Conservation (phyloP, 306 rosid species). For the Trifolium repens region DNA sequence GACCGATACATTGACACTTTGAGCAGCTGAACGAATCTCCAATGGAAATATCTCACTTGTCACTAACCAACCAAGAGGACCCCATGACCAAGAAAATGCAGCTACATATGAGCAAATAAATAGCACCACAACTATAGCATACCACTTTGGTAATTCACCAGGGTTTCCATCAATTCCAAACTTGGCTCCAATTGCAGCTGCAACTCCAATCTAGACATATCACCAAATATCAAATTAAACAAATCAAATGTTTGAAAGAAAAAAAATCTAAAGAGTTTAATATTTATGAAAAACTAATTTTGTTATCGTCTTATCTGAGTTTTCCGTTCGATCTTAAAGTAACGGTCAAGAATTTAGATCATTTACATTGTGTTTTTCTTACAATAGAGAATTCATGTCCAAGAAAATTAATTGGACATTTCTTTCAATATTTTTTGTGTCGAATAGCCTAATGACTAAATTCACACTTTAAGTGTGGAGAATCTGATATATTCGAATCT, state of each 20-base stretch:
- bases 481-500: no score
- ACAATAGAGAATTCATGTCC: no score
- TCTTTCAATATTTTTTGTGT: no score
- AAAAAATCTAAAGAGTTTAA: neutral
- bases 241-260: neutral
- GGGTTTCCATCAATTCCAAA: slow-evolving; percentile 22
- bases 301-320: no score
- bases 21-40: slow-evolving; percentile 10
- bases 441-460: no score
- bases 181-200: neutral
- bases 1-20: slow-evolving; percentile 1
- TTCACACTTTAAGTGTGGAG: no score
- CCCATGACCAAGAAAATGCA: slow-evolving; percentile 17
- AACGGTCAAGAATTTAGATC: no score
- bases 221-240: neutral
- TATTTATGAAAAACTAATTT: neutral
- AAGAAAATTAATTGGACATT: no score
- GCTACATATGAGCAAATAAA: slow-evolving; percentile 6
- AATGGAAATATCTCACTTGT: slow-evolving; percentile 16
- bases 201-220: neutral
- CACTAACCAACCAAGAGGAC: slow-evolving; percentile 21
- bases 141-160: slow-evolving; percentile 9
- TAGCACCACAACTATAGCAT: slow-evolving; percentile 6
- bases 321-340: no score
- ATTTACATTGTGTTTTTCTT: no score